These are phyloP conservation scores for Trametes cinnabarina DNA, from an alignment of 768 basidiomycete species.

Conservation along the genomic window DNA sequence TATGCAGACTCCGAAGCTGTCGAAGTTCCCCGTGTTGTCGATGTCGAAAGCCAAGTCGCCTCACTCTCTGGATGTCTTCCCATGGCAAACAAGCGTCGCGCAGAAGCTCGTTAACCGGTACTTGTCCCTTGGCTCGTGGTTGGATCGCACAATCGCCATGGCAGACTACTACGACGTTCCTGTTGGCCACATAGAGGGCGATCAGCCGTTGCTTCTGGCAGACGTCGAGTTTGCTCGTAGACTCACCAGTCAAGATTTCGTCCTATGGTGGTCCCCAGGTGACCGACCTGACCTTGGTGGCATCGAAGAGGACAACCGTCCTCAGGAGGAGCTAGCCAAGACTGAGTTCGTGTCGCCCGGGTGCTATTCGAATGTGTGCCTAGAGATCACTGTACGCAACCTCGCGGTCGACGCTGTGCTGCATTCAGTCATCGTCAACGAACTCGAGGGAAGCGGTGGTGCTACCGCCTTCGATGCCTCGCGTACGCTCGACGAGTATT, in stretches of 20 bases:
- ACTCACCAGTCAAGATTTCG: slow-evolving; percentile 80
- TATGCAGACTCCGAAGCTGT: slow-evolving; percentile 60
- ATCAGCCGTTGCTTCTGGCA: slow-evolving; percentile 82
- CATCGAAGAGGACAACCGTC: slow-evolving; percentile 79
- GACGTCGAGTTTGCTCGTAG: slow-evolving; percentile 91
- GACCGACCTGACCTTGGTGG: slow-evolving; percentile 92
- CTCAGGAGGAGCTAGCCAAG: slow-evolving; percentile 72
- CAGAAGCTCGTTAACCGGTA: slow-evolving; percentile 85
- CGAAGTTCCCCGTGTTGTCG: slow-evolving; percentile 83
- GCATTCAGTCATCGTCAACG: slow-evolving; percentile 93
- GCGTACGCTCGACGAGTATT: slow-evolving; percentile 87
- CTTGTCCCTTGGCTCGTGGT: slow-evolving; percentile 71
- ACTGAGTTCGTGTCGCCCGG: slow-evolving; percentile 86
- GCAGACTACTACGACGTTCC: slow-evolving; percentile 93
- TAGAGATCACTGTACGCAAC: slow-evolving; percentile 87
- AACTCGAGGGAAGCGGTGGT: slow-evolving; percentile 93
- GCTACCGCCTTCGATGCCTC: slow-evolving; percentile 93
- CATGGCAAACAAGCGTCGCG: slow-evolving; percentile 84
- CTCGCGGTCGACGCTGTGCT: slow-evolving; percentile 92
- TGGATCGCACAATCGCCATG: slow-evolving; percentile 74
- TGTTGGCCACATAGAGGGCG: slow-evolving; percentile 87
- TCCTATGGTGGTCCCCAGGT: slow-evolving; percentile 95
- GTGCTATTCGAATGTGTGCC: slow-evolving; percentile 88
- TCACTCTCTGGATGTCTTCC: slow-evolving; percentile 79
- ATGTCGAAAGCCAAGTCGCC: slow-evolving; percentile 77